Base-by-base conservation (phyloP, 441 rosid species). In the Populus hybrid region DNA sequence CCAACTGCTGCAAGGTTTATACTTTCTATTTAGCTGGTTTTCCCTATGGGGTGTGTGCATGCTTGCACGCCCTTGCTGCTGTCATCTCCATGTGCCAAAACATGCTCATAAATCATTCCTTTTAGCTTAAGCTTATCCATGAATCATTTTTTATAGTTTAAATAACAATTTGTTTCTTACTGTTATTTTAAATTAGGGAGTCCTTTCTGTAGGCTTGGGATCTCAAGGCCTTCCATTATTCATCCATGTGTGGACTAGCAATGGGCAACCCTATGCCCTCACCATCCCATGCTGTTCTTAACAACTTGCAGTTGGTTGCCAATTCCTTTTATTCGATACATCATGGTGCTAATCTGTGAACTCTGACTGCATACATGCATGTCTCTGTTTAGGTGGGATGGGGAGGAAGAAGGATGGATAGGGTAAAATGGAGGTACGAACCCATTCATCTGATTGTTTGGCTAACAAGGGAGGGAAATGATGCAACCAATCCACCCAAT, bases 1-100 rank as follows among this genome's bases (percentile, higher is more conserved):
- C 97, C 79, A 92, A 93, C 79, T 88, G 90, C 81, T 92, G 98
- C 94, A 94, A 93, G 99, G 97, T 92, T 24, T 40, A 40, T 11
- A 42, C 57, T 26, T 10, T 21, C 40, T 23, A 9, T 40, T 40
- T 46, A 46, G 64, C 20, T 40, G 21, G 21, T 32, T 6, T 67
- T 16, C 20, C 16, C 42, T 18, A 10, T 18, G 38, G 11, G 10
- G 7, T 35, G 7, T 12, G 70, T 10, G 34, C 12, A 18, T 28
- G 7, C 18, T 14, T 38, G 24, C 63, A 12, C 1, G 46, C 46
- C 3, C 12, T 40, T 40, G 68, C 34, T 20, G 35, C n/a, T 67
- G 35, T 67, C 16, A 35, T 67, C 36, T 53, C 63, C 72, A 46
- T 78, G 35, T 61, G 21, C 11, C 4, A 67, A 36, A 14, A 14